Base-by-base conservation (phyloP, 768 basidiomycete species). In the Naematelia aurantialba region DNA sequence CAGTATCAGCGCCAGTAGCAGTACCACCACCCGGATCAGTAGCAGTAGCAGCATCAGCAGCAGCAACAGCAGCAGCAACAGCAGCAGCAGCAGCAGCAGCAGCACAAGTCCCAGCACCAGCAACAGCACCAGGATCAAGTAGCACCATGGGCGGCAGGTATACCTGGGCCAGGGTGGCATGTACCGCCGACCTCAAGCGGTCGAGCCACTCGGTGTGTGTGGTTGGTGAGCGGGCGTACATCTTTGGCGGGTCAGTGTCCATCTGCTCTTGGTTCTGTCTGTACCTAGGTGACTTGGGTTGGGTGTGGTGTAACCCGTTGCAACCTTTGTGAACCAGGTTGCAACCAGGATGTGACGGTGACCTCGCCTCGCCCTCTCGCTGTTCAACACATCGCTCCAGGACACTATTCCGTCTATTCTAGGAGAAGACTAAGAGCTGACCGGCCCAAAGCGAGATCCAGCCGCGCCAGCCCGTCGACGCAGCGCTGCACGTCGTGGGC, bases 171-270 rank as follows among this genome's bases (percentile, higher is more conserved):
- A 39, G 24, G 48, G 14, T 25, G 5, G 2, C 11, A 3, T 14
- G 19, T 25, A 24, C 19, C 19, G 48, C 3, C 17, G 34, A 48
- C 14, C 54, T 73, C n/a, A 52, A 78, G 3, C 77, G 82, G 42
- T 82, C 82, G 2, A 82, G 81, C 2, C 82, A 82, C 59, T 77
- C 76, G 10, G 58, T 80, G 8, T 74, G 71, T 0, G 72, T 79
- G 17, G 59, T 78, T 10, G 46, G 50, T 10, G 76, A 73, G 13
- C 69, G 62, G 22, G 75, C 78, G 8, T 63, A 79, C 26, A 60
- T 82, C 56, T 81, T 81, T 55, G 76, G 79, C 14, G 82, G 67
- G 67, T 69, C 22, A 53, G 66, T 52, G 3, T 22, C 4, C 3
- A 39, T 39, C 17, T 39, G 8, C 34, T 8, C 34, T 17, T 39